Base-by-base conservation (phyloP, 208 protist species). In the Wallacemonas sp. region DNA sequence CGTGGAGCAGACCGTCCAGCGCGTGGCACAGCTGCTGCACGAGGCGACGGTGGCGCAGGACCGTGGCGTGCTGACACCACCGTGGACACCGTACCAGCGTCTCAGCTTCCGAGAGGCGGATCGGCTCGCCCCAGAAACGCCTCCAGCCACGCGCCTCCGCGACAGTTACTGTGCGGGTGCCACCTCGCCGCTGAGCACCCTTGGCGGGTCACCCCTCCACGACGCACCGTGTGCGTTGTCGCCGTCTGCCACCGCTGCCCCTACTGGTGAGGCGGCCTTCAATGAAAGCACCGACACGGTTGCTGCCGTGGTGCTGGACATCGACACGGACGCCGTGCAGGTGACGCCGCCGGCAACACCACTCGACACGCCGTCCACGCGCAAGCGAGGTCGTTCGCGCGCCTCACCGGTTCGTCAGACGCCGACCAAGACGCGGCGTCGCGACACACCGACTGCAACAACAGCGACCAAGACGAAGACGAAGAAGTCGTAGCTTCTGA, bases 1-100 rank as follows among this genome's bases (percentile, higher is more conserved):
- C 0, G 45, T 85, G 39, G 69, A 39, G 0, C 50, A 57, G 50
- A 39, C 24, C 17, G 27, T 63, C 21, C 39, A 46, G 39, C 39
- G 39, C 22, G 39, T 52, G 10, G 58, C 41, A 17, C 60, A 71
- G 37, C 37, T 63, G 24, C 63, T 44, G 21, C 52, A 38, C 1
- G 26, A 17, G 36, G 36, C 38, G 34, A 33, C 36, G 55, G 63
- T 21, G 3, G 1, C 26, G 27, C 38, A 54, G 39, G 26, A n/a
- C 24, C 5, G 12, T 26, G 24, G 46, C 46, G 27, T 26, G 33
- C 21, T 10, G 44, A 19, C 10, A 10, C 44, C 10, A 9, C 44
- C 19, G 15, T 24, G 12, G 10, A 10, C 44, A 19, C 44, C 22
- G n/a, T n/a, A n/a, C n/a, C n/a, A n/a, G n/a, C n/a, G n/a, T n/a